Evolutionary conservation across 192 early-diverging fungal genomes (phyloP).

Genomic region (Umbelopsis vinacea): DNA sequence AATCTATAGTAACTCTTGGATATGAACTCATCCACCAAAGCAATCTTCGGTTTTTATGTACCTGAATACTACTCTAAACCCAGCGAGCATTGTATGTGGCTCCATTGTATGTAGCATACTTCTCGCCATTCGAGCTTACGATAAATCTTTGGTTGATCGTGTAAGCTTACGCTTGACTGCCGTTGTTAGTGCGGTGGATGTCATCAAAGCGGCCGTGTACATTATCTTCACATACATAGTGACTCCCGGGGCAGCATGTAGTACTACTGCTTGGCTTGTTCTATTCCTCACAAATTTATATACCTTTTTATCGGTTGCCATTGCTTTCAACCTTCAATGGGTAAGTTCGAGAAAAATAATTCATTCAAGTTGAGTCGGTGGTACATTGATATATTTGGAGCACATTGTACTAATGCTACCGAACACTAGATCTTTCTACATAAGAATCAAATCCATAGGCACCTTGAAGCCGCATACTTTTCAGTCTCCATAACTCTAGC

Average conservation of each 20-base stretch:
- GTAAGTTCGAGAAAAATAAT: background rate
- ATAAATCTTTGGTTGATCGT: background rate
- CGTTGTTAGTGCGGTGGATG: constrained; percentile 16
- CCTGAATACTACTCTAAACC: background rate
- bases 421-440: constrained; percentile 8
- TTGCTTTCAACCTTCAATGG: constrained; percentile 26
- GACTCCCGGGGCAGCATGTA: constrained; percentile 1
- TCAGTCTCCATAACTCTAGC: background rate
- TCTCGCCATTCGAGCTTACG: background rate
- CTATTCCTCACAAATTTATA: constrained; percentile 18
- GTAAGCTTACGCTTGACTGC: constrained; percentile 16
- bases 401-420: background rate
- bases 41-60: background rate
- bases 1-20: background rate
- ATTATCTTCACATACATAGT: constrained; percentile 17
- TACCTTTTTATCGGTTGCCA: constrained; percentile 20
- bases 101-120: background rate
- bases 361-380: background rate
- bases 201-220: constrained; percentile 11
- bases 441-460: background rate
- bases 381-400: background rate
- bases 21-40: background rate
- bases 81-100: background rate
- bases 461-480: background rate
- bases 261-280: constrained; percentile 6